Base-by-base conservation (phyloP, 2,329 filamentous ascomycete species). In the Thielaviopsis populi region DNA sequence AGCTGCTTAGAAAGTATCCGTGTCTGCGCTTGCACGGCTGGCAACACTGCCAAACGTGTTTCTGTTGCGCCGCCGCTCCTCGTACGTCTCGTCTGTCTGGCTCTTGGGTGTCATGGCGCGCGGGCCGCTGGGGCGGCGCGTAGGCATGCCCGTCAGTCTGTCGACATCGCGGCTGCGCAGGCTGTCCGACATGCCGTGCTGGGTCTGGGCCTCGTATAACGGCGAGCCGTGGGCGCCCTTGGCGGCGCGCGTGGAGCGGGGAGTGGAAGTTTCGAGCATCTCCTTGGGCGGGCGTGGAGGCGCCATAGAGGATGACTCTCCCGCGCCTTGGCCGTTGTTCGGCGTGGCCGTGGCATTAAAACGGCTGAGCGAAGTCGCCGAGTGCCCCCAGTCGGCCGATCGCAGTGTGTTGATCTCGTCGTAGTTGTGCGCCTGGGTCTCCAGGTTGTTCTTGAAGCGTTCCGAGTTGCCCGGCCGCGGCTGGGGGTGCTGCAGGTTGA, bases 401-500 rank as follows among this genome's bases (percentile, higher is more conserved):
- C 75, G 76, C 2, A 83, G 83, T 37, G 83, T 84, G 75, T 79
- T 79, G 1, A 83, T 79, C 1, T 77, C 76, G 67, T 84, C 81
- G 70, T 83, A 91, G 64, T 85, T 81, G 63, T 86, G 81, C 2
- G 88, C 88, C 66, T 88, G 85, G 8, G 80, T 83, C 74, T 92
- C 88, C 22, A 91, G 78, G 1, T 86, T 83, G 30, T 82, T 87
- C 69, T 88, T 84, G 73, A 89, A 89, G 30, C 85, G 84, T 71
- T 87, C 83, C 0, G 85, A 89, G 64, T 88, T 84, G 0, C 88
- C 88, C 19, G 82, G 84, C 33, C 87, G 79, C 8, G 88, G 88
- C 72, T 91, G 88, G 5, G 88, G 88, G 73, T 92, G 88, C 71
- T 90, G 84, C 46, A 92, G 76, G 69, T 90, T 89, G 64, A 91